Percentiles rank a stretch among this genome's conserved stretches.
Conservation (phyloP, 768 basidiomycete genomes). For the Coprinellus aureogranulatus region DNA sequence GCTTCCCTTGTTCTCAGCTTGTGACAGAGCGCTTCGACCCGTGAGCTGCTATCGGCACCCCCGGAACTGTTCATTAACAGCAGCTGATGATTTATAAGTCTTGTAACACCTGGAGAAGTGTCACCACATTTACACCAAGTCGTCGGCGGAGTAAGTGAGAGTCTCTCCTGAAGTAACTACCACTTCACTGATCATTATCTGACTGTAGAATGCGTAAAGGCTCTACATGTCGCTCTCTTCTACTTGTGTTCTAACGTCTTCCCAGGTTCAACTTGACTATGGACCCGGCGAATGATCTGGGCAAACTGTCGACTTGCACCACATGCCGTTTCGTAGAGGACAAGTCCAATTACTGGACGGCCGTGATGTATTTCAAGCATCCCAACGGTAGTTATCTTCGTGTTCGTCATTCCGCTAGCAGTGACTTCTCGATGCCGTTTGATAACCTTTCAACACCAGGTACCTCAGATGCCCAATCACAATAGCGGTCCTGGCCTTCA, state of each 20-base stretch:
- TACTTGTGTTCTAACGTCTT: no score
- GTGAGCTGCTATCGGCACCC: background rate
- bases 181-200: no score
- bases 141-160: conserved; percentile 6
- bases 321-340: conserved; percentile 10
- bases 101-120: conserved; percentile 8
- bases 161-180: background rate
- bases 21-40: conserved; percentile 3
- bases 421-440: background rate
- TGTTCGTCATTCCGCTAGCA: background rate
- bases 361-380: conserved; percentile 12
- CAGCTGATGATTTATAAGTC: no score
- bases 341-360: conserved; percentile 12
- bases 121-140: conserved; percentile 11
- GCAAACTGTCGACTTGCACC: conserved; percentile 5
- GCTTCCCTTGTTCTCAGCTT: conserved; percentile 1
- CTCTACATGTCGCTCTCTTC: no score
- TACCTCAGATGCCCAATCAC: conserved; percentile 5
- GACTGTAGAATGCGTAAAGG: background rate
- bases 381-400: conserved; percentile 6
- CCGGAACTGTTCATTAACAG: background rate
- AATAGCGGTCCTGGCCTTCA: background rate
- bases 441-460: background rate
- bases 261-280: conserved; percentile 7
- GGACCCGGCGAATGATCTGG: conserved; percentile 1